Evolutionary conservation across 2,329 filamentous ascomycete genomes (phyloP), one percentile per base, ranked within the genome.

Genomic region (Cadophora gregata): DNA sequence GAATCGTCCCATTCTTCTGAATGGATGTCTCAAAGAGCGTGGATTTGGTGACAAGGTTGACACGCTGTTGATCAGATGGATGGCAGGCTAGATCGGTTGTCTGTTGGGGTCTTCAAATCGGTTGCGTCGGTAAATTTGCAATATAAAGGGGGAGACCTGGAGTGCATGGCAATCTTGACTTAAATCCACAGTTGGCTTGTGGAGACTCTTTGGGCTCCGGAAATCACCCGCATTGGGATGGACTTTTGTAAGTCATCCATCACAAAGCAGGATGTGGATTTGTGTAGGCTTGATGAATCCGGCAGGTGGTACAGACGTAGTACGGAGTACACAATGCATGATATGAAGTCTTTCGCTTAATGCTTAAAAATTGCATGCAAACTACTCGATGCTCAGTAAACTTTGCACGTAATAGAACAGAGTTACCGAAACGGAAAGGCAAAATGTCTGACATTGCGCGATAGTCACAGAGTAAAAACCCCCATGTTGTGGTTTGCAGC

Each of bases 121-220:
- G 50, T 31, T 1, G 25, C 50, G 8, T 31, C 27, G 25, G 50
- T 19, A 21, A 21, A 53, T 53, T 53, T 53, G 27, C 25, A 27
- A 53, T 31, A 53, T 53, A 31, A 53, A 53, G 14, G 50, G 50
- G 50, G 50, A 16, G 50, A 31, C 50, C n/a, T n/a, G n/a, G n/a
- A n/a, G 50, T 53, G 50, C 50, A 31, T 25, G 12, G 25, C 12
- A 42, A 51, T 51, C 25, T 53, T 31, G 16, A 53, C 24, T n/a
- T 31, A 25, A 53, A 29, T n/a, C n/a, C 50, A 2, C 10, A 19
- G 25, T 53, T 53, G 25, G 50, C 50, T 53, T 3, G 25, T 14
- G 29, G 50, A 53, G 50, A 25, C 50, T 53, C 50, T 53, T 53
- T n/a, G 14, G 31, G 12, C n/a, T 29, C 48, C 25, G 48, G 48